phyloP scores from a whole-genome alignment of 352 stramenopile species.

The Globisporangium iwayamae region DNA sequence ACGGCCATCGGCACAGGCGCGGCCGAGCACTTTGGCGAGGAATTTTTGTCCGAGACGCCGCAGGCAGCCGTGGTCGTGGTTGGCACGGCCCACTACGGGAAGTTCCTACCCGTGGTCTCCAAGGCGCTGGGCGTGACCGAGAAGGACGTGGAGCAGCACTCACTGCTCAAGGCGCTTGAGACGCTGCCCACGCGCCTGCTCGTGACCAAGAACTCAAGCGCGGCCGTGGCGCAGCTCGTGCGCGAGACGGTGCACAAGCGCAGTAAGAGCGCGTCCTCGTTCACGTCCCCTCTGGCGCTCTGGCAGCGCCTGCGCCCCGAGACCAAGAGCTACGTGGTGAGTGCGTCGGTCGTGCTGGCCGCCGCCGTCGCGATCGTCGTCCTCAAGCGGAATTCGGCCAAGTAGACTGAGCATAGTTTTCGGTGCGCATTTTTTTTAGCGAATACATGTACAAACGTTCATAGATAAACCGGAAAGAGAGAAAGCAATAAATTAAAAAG shows the following conservation, averaged over 20 bases:
- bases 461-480: not conserved
- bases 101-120: conserved; percentile 94
- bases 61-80: conserved; percentile 89
- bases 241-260: conserved; percentile 32
- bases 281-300: not conserved
- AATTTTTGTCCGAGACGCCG: conserved; percentile 51
- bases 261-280: conserved; percentile 6
- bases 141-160: conserved; percentile 66
- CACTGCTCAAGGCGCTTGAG: conserved; percentile 73
- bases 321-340: conserved; percentile 25
- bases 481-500: not conserved
- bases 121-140: conserved; percentile 81
- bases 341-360: conserved; percentile 32
- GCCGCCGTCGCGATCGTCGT: conserved; percentile 32
- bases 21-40: conserved; percentile 76
- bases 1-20: conserved; percentile 93
- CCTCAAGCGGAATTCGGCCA: conserved; percentile 37
- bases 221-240: conserved; percentile 59
- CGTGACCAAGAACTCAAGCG: conserved; percentile 59
- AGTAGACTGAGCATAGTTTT: conserved; percentile 3
- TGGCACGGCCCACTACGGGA: conserved; percentile 97
- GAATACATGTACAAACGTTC: not conserved
- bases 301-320: conserved; percentile 13
- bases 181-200: conserved; percentile 56
- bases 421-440: no score